Evolutionary conservation across 306 rosid species (phyloP).

Genomic region (Phaseolus lunatus): DNA sequence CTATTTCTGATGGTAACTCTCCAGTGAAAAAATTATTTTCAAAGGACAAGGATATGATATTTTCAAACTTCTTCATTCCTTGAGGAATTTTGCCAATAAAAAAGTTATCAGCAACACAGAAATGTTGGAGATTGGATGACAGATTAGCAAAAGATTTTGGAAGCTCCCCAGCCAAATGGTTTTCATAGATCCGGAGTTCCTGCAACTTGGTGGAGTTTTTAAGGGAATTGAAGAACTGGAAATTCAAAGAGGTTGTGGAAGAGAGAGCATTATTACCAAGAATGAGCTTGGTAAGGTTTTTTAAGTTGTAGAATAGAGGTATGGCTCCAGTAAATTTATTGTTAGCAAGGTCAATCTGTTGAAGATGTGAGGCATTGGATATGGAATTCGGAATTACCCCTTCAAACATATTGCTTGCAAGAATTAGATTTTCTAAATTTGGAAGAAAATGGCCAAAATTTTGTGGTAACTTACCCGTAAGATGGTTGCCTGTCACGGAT

Average conservation of each 20-base stretch:
- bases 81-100: conserved; percentile 48
- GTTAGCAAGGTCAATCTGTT: conserved; percentile 35
- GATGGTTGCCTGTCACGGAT: conserved; percentile 39
- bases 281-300: conserved; percentile 22
- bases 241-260: conserved; percentile 45
- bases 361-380: conserved; percentile 52
- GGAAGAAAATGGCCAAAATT: conserved; percentile 38
- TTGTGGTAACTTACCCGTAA: conserved; percentile 47
- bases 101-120: conserved; percentile 46
- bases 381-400: conserved; percentile 52
- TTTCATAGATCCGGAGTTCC: conserved; percentile 29
- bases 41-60: conserved; percentile 46
- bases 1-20: conserved; percentile 48
- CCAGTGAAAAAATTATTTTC: conserved; percentile 45
- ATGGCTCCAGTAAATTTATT: conserved; percentile 44
- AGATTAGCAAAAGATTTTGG: conserved; percentile 50
- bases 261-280: conserved; percentile 40
- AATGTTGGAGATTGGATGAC: conserved; percentile 40
- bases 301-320: conserved; percentile 45
- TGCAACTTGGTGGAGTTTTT: conserved; percentile 37
- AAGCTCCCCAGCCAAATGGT: conserved; percentile 50
- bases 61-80: conserved; percentile 41
- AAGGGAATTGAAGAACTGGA: conserved; percentile 48
- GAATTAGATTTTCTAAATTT: conserved; percentile 19
- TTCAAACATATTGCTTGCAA: conserved; percentile 45